Evolutionary conservation across 2,329 filamentous ascomycete genomes (phyloP).

Genomic region (Calycina herbarum): DNA sequence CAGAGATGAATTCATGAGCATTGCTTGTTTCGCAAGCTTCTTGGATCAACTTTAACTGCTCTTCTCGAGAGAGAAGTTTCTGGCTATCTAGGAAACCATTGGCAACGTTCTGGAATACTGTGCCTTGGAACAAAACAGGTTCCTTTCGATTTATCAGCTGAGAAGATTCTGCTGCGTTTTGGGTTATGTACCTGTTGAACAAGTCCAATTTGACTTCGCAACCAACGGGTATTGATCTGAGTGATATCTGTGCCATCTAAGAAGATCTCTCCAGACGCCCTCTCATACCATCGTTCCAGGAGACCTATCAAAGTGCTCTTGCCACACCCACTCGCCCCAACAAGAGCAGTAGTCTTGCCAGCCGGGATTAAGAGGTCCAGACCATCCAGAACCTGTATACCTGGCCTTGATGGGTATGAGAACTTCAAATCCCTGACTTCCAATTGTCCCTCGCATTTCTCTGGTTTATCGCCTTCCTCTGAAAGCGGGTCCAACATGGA

Average conservation of each 20-base stretch:
- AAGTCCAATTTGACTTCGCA: constrained; percentile 56
- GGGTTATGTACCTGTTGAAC: constrained; percentile 61
- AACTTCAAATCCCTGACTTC: constrained; percentile 37
- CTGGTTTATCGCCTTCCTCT: neutral
- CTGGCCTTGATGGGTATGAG: constrained; percentile 38
- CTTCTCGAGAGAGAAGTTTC: constrained; percentile 18
- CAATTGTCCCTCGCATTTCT: constrained; percentile 20
- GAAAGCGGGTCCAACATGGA: neutral
- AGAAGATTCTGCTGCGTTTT: constrained; percentile 77
- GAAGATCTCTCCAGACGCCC: constrained; percentile 22
- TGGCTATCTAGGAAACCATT: constrained; percentile 25
- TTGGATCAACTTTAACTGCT: constrained; percentile 25
- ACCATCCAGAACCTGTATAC: constrained; percentile 37
- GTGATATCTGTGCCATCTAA: constrained; percentile 22
- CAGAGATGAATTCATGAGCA: constrained; percentile 55
- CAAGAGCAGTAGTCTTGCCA: constrained; percentile 43
- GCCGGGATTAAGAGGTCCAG: constrained; percentile 36
- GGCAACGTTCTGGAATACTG: constrained; percentile 61
- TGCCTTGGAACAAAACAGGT: constrained; percentile 64
- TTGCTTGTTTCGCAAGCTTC: constrained; percentile 55
- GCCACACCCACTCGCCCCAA: constrained; percentile 44
- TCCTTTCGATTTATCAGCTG: constrained; percentile 71
- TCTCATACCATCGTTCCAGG: constrained; percentile 44
- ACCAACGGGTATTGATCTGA: constrained; percentile 55
- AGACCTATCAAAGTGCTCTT: constrained; percentile 44